Percentiles rank a stretch among this genome's conserved stretches.
These are phyloP conservation scores for Amaranthus hypochondriacus DNA, from an alignment of 148 eudicot species.

Conservation along the genomic window DNA sequence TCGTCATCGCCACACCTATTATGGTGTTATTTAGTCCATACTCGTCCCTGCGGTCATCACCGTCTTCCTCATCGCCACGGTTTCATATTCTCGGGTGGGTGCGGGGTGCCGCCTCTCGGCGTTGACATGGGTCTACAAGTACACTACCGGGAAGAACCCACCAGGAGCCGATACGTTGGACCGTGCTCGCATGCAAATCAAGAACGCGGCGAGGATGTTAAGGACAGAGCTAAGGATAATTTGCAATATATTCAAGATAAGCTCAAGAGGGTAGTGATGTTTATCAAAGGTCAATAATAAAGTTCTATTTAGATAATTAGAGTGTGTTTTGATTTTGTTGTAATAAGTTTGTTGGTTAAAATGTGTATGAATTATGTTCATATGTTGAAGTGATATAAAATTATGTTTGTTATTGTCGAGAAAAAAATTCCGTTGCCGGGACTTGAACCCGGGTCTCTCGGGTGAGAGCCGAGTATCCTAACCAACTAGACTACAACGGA, in stretches of 20 bases:
- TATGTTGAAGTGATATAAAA: no score
- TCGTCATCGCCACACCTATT: slow-evolving; percentile 17
- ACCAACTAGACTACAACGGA: slow-evolving; percentile 99
- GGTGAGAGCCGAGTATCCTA: slow-evolving; percentile 99
- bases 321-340: no score
- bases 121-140: slow-evolving; percentile 35
- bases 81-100: slow-evolving; percentile 40
- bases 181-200: slow-evolving; percentile 27
- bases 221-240: slow-evolving; percentile 26
- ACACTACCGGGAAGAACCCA: slow-evolving; percentile 35
- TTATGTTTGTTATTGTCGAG: no score
- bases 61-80: slow-evolving; percentile 14
- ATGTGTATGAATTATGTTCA: no score
- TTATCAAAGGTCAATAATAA: no score
- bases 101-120: slow-evolving; percentile 38
- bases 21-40: slow-evolving; percentile 34
- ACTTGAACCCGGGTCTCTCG: slow-evolving; percentile 98
- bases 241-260: slow-evolving; percentile 14
- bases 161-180: slow-evolving; percentile 35
- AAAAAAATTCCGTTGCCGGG: slow-evolving; percentile 77
- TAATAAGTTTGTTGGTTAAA: no score
- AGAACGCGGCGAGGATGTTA: slow-evolving; percentile 27
- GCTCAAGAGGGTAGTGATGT: slow-evolving; percentile 8
- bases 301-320: no score
- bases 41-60: slow-evolving; percentile 31